Percentiles rank a stretch among this genome's conserved stretches.
Conservation (phyloP, 257 asterid species). For the Osmanthus fragrans region DNA sequence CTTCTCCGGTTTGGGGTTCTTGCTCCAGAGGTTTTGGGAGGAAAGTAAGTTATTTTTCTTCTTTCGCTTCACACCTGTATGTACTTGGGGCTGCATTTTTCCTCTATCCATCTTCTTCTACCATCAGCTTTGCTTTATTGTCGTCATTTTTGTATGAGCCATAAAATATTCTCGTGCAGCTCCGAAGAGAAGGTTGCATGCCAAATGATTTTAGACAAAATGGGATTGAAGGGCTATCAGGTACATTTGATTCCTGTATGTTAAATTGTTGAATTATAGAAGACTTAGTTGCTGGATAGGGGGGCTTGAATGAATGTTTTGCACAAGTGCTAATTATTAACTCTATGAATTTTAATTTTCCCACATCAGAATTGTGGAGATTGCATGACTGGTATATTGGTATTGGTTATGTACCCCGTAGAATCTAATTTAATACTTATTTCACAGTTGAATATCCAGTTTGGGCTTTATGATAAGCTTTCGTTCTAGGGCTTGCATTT, state of each 20-base stretch:
- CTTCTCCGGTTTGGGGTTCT: slow-evolving; percentile 98
- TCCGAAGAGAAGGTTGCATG: slow-evolving; percentile 84
- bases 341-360: background rate
- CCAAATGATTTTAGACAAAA: slow-evolving; percentile 81
- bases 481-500: background rate
- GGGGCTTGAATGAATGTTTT: background rate
- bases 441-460: background rate
- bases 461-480: background rate
- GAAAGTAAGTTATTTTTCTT: slow-evolving; percentile 50
- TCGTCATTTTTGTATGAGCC: slow-evolving; percentile 1
- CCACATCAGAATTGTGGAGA: background rate
- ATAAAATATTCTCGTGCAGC: slow-evolving; percentile 43
- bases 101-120: background rate
- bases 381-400: background rate
- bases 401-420: background rate
- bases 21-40: slow-evolving; percentile 68
- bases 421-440: background rate
- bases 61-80: slow-evolving; percentile 6
- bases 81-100: background rate
- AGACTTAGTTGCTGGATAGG: background rate
- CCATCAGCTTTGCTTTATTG: background rate
- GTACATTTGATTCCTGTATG: slow-evolving; percentile 35
- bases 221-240: slow-evolving; percentile 93
- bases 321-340: background rate
- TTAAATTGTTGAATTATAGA: background rate